A percentile compares a stretch with the other conserved stretches of the same genome.
These are phyloP conservation scores for Flaveria brownii DNA, from an alignment of 129 eudicot genomes.

Conservation along the genomic window DNA sequence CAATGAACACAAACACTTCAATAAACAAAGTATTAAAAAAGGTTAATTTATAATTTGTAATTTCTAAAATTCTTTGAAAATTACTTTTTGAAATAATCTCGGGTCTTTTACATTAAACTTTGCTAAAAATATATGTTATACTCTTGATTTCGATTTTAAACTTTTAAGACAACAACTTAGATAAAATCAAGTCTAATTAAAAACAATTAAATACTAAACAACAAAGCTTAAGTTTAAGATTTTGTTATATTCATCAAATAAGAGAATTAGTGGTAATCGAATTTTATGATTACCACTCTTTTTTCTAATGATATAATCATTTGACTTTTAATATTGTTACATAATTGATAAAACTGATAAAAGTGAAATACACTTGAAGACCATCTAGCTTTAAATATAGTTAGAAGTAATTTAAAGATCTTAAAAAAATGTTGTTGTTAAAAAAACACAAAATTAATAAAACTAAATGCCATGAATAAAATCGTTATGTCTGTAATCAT, in stretches of 20 bases:
- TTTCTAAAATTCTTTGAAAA: background rate
- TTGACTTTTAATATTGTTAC: background rate
- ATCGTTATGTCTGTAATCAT: no score
- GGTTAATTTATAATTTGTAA: background rate
- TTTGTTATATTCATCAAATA: no score
- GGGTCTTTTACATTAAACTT: background rate
- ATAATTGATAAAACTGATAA: background rate
- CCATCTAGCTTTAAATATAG: no score
- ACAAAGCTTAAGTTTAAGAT: no score
- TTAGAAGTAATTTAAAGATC: no score
- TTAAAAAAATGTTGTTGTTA: no score
- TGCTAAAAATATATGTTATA: background rate
- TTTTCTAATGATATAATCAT: no score
- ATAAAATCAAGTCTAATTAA: background rate
- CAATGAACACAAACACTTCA: no score
- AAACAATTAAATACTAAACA: background rate
- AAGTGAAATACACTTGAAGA: no score
- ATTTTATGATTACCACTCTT: no score
- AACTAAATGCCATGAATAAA: no score
- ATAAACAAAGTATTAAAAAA: background rate
- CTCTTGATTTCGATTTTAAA: background rate
- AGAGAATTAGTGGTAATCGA: background rate
- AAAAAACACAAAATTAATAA: no score
- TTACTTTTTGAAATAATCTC: background rate
- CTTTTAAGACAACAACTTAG: background rate